Percentiles rank a stretch among this genome's conserved stretches.
phyloP scores from a whole-genome alignment of 768 basidiomycete genomes.

The Nidularia sp. region DNA sequence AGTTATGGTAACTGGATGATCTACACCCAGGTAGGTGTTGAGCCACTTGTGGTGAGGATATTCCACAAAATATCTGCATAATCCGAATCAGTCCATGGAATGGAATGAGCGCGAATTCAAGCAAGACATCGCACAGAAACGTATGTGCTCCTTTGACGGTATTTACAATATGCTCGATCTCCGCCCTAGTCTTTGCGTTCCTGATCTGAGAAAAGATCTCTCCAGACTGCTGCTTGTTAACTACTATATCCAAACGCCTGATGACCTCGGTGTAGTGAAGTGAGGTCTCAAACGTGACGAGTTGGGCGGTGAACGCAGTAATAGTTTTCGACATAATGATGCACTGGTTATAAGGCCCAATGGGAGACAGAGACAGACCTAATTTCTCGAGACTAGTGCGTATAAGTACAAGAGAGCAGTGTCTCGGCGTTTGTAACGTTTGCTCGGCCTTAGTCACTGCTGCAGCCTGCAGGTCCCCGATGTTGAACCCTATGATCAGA shows the following conservation, averaged over 20 bases:
- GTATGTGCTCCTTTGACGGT: slow-evolving; percentile 26
- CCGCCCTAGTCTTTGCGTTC: slow-evolving; percentile 24
- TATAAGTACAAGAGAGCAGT: no score
- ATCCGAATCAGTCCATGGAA: neutral
- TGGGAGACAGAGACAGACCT: no score
- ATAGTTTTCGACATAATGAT: slow-evolving; percentile 21
- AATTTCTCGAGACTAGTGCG: no score
- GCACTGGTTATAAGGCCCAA: no score
- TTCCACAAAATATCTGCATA: slow-evolving; percentile 36
- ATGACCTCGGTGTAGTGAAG: slow-evolving; percentile 36
- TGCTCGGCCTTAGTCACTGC: no score
- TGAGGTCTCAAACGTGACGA: slow-evolving; percentile 38
- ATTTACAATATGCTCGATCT: slow-evolving; percentile 28
- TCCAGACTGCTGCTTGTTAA: slow-evolving; percentile 32
- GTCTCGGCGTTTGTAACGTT: no score
- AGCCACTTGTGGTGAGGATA: slow-evolving; percentile 32
- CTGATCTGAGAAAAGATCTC: slow-evolving; percentile 17
- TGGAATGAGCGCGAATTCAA: no score
- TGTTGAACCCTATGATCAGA: no score
- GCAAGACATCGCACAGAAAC: slow-evolving; percentile 42
- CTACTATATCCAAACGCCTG: slow-evolving; percentile 35
- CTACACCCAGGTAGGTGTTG: slow-evolving; percentile 17
- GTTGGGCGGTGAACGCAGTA: slow-evolving; percentile 30
- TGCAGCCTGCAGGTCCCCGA: no score
- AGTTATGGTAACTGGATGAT: slow-evolving; percentile 24